Percentiles rank a stretch among this genome's conserved stretches.
phyloP scores from a whole-genome alignment of 805 yeast species.

The Isabelozyma rhagii region DNA sequence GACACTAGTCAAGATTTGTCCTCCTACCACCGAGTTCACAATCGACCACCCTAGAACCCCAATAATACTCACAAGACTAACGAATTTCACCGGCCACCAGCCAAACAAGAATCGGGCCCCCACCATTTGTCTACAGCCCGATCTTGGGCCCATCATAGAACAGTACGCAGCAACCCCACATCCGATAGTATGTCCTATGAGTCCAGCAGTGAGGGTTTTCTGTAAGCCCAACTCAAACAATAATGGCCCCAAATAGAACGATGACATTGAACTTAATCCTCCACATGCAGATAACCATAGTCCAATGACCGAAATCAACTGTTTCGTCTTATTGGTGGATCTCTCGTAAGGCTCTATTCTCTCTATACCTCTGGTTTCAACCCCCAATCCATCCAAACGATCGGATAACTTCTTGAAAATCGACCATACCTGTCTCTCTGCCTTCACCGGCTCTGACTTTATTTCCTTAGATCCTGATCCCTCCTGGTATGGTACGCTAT shows the following conservation, averaged over 20 bases:
- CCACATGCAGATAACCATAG: constrained; percentile 87
- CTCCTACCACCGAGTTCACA: constrained; percentile 85
- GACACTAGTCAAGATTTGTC: constrained; percentile 69
- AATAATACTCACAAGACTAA: constrained; percentile 65
- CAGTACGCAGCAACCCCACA: constrained; percentile 79
- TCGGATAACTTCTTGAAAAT: constrained; percentile 9
- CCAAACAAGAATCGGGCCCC: constrained; percentile 79
- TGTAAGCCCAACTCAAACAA: constrained; percentile 66
- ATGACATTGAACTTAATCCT: constrained; percentile 85
- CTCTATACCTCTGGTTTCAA: constrained; percentile 79
- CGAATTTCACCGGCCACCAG: constrained; percentile 77
- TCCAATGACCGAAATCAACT: constrained; percentile 52
- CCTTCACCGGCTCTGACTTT: neutral
- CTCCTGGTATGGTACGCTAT: neutral
- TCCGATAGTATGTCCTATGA: constrained; percentile 64
- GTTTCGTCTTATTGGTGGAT: constrained; percentile 32
- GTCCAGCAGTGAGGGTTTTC: constrained; percentile 60
- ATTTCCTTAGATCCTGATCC: neutral
- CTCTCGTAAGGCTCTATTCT: constrained; percentile 68
- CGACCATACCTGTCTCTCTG: constrained; percentile 3
- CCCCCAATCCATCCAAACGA: constrained; percentile 50
- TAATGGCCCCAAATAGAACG: constrained; percentile 73
- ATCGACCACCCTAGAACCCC: constrained; percentile 94
- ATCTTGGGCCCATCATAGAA: constrained; percentile 83
- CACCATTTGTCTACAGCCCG: constrained; percentile 89